A percentile compares a stretch with the other conserved stretches of the same genome.
Conservation (phyloP, 257 asterid genomes). For the Mitragyna speciosa region DNA sequence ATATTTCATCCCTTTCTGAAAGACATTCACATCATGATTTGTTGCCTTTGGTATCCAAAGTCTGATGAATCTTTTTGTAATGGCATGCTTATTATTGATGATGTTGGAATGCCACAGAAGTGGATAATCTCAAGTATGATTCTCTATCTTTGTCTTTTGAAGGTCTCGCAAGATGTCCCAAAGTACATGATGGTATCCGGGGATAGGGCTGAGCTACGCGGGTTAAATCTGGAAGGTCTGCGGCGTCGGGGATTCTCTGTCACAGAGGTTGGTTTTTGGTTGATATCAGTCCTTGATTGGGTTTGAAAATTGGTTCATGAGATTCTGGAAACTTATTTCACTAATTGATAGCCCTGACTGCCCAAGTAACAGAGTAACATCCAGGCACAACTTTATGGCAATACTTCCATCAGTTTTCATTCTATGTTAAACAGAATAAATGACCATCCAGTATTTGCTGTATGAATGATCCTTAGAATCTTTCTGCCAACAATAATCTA, state of each 20-base stretch:
- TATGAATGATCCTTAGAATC: too few relatives aligned
- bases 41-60: neutral
- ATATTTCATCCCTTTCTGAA: neutral
- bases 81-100: neutral
- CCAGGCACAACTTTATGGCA: neutral
- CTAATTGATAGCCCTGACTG: neutral
- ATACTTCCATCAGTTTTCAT: neutral
- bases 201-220: conserved; percentile 95
- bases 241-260: conserved; percentile 78
- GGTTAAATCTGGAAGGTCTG: conserved; percentile 86
- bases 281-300: neutral
- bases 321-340: neutral
- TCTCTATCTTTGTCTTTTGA: conserved; percentile 2
- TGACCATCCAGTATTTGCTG: neutral
- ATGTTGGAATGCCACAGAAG: neutral
- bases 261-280: conserved; percentile 51
- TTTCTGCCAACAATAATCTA: neutral
- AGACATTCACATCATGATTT: neutral
- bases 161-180: conserved; percentile 95
- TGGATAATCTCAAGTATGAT: neutral
- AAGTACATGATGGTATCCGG: conserved; percentile 91
- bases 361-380: neutral
- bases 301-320: neutral
- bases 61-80: neutral
- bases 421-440: neutral